Evolutionary conservation across 2,329 filamentous ascomycete genomes (phyloP), one percentile per base, ranked within the genome.

Genomic region (Diaporthe sp.): DNA sequence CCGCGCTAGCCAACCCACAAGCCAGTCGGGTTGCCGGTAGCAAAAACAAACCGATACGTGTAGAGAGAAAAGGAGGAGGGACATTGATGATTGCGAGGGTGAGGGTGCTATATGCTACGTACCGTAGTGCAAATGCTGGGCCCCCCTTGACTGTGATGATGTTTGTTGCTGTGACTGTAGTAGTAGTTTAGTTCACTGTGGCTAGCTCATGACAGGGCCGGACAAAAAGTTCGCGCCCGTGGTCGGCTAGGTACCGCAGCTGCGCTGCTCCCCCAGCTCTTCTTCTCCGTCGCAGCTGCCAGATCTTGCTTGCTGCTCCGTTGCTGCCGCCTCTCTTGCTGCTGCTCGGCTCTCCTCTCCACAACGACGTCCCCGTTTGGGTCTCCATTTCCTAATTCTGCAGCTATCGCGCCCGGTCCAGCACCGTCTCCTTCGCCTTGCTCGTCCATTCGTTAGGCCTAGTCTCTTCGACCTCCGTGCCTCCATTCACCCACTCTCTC

Each of bases 371-470:
- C 57, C 57, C 57, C 57, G 70, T 72, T 72, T 72, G 57, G 57
- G 57, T 39, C 70, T 65, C 71, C 71, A 65, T 73, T 65, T 73
- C 37, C 58, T 39, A 51, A 65, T 62, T 65, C 58, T 72, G 44
- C 44, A 61, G n/a, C 37, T 31, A 37, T 72, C 44, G 39, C 46
- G 49, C 58, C 37, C 49, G 53, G 25, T 42, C 46, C 34, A 51
- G 39, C 53, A 58, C 69, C 57, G 69, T 51, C 69, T 28, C 31
- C 19, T 37, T 51, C 62, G 61, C 42, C 12, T 25, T 39, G 62
- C 31, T 37, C 34, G 46, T 72, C 70, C 42, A 25, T 37, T 61
- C 57, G 57, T 62, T 53, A 53, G 44, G 13, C 28, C 42, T 37
- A 28, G 44, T 51, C 55, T 51, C 61, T n/a, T 51, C 13, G 44